phyloP scores from a whole-genome alignment of 441 rosid species.

The Croton laevigatus region DNA sequence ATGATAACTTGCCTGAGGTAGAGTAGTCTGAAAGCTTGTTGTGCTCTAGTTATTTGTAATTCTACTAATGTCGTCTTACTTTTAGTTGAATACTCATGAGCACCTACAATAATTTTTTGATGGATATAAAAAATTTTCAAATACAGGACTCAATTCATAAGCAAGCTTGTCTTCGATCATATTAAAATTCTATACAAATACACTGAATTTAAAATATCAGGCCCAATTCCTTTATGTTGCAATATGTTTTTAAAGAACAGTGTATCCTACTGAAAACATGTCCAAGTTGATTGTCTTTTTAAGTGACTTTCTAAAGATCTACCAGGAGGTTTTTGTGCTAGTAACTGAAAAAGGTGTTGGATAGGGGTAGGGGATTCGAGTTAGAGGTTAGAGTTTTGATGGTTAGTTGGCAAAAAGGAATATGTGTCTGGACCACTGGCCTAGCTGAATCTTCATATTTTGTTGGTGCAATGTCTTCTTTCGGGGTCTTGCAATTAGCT shows the following conservation, averaged over 20 bases:
- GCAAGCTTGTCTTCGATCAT: background rate
- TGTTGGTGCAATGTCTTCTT: no score
- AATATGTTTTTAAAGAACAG: background rate
- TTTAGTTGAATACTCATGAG: background rate
- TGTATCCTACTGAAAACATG: background rate
- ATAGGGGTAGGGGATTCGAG: no score
- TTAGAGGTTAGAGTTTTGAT: no score
- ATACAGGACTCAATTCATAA: background rate
- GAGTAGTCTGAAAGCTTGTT: constrained; percentile 29
- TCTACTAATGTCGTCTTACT: background rate
- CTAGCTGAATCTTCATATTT: no score
- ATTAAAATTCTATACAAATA: background rate
- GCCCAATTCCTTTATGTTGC: background rate
- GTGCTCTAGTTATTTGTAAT: background rate
- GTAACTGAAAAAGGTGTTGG: no score
- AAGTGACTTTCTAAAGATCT: no score
- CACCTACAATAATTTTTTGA: background rate
- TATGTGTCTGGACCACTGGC: no score
- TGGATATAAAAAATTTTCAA: background rate
- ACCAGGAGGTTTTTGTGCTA: no score
- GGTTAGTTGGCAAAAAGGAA: background rate
- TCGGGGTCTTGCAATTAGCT: no score
- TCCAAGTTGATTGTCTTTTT: no score
- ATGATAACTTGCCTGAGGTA: constrained; percentile 73
- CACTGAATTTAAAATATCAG: background rate